Evolutionary conservation across 306 rosid genomes (phyloP).

Genomic region (Fagus sylvatica): DNA sequence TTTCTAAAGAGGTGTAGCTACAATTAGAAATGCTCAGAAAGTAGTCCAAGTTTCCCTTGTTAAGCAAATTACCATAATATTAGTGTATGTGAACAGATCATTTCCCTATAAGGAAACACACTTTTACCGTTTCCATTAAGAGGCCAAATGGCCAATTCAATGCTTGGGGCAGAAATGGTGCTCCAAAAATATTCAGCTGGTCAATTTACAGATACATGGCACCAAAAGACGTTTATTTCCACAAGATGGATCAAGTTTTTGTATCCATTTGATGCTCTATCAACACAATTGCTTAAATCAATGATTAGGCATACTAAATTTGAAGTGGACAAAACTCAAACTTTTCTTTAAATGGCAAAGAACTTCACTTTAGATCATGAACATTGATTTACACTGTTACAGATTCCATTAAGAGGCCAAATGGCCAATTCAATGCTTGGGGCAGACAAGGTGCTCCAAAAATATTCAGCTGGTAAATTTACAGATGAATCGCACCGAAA

Average conservation of each 20-base stretch:
- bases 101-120: not conserved
- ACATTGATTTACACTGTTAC: not conserved
- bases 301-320: not conserved
- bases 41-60: not conserved
- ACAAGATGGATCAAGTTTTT: not conserved
- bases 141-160: not conserved
- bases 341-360: not conserved
- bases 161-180: slow-evolving; percentile 1
- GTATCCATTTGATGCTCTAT: not conserved
- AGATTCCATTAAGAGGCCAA: not conserved
- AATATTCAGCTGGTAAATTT: not conserved
- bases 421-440: not conserved
- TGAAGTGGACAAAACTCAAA: not conserved
- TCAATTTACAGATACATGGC: not conserved
- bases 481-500: not conserved
- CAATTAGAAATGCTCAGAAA: not conserved
- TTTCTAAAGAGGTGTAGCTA: not conserved
- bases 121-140: not conserved
- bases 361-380: slow-evolving; percentile 2
- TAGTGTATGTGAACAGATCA: not conserved
- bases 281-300: not conserved
- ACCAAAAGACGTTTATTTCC: not conserved
- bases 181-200: not conserved
- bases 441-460: slow-evolving; percentile 5
- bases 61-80: not conserved